Conservation (phyloP, 371 early-diverging fungal species). For the Zychaea mexicana region DNA sequence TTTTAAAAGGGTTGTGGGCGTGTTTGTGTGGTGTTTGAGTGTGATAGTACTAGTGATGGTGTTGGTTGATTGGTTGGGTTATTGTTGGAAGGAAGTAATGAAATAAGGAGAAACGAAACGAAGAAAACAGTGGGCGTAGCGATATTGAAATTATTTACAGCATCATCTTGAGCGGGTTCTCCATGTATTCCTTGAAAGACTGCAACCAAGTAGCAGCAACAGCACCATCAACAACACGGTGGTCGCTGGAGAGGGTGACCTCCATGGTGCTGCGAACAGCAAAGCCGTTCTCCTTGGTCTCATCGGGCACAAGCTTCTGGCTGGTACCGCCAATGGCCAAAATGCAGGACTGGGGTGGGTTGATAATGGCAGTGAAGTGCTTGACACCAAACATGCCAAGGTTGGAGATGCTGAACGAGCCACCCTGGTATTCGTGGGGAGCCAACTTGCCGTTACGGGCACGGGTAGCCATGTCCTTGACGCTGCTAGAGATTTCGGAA, state of each 20-base stretch:
- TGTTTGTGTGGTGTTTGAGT: too few relatives aligned
- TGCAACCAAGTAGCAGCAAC: conserved; percentile 93
- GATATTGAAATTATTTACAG: conserved; percentile 74
- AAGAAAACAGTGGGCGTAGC: background rate
- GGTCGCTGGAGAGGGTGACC: conserved; percentile 93
- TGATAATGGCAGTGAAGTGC: conserved; percentile 97
- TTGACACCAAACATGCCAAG: conserved; percentile 96
- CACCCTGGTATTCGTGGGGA: conserved; percentile 96
- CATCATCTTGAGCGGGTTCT: conserved; percentile 95
- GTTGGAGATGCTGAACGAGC: conserved; percentile 97
- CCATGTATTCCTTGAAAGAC: conserved; percentile 91
- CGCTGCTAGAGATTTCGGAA: conserved; percentile 78
- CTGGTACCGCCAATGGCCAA: conserved; percentile 90
- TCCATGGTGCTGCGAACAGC: conserved; percentile 73
- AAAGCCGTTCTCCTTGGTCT: conserved; percentile 62
- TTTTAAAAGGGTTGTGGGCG: too few relatives aligned
- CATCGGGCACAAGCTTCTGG: conserved; percentile 84
- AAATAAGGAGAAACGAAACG: background rate
- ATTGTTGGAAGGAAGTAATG: background rate
- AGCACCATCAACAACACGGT: conserved; percentile 98
- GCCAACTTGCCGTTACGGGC: conserved; percentile 90
- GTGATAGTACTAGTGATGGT: too few relatives aligned
- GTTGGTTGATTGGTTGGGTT: too few relatives aligned
- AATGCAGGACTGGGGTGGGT: conserved; percentile 95
- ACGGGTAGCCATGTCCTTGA: conserved; percentile 85